A percentile compares a stretch with the other conserved stretches of the same genome.
phyloP scores from a whole-genome alignment of 1,139 yeast genomes.

The Dujonia santamariae region DNA sequence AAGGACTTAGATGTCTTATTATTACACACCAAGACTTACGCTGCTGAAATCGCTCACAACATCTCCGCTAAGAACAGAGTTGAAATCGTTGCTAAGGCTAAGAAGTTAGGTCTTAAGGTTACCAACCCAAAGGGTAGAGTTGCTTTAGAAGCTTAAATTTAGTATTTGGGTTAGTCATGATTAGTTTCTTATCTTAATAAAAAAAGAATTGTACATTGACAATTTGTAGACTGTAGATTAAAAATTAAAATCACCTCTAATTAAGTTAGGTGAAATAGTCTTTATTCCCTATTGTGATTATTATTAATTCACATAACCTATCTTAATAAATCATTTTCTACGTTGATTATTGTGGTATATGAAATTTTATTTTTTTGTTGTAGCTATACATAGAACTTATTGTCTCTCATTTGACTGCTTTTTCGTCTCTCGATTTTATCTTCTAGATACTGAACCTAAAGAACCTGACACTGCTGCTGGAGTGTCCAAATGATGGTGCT shows the following conservation, averaged over 20 bases:
- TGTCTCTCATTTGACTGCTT: not conserved
- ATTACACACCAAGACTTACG: conserved; percentile 97
- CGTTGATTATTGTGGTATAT: conserved; percentile 3
- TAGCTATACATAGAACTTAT: not conserved
- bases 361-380: not conserved
- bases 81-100: conserved; percentile 93
- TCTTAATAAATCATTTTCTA: too few relatives aligned
- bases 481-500: conserved; percentile 44
- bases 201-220: conserved; percentile 12
- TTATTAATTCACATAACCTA: too few relatives aligned
- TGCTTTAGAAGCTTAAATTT: conserved; percentile 87
- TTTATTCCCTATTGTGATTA: too few relatives aligned
- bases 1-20: conserved; percentile 93
- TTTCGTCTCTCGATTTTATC: too few relatives aligned
- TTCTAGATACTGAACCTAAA: conserved; percentile 20
- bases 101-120: conserved; percentile 97
- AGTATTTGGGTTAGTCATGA: conserved; percentile 10
- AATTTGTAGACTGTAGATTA: not conserved
- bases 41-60: conserved; percentile 99
- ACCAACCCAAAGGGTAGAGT: conserved; percentile 99
- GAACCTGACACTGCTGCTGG: conserved; percentile 32
- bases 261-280: conserved; percentile 1
- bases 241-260: conserved; percentile 5
- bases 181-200: conserved; percentile 7
- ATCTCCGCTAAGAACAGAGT: conserved; percentile 98